phyloP scores from a whole-genome alignment of 2,329 filamentous ascomycete species.

The Coniochaeta pulveracea region DNA sequence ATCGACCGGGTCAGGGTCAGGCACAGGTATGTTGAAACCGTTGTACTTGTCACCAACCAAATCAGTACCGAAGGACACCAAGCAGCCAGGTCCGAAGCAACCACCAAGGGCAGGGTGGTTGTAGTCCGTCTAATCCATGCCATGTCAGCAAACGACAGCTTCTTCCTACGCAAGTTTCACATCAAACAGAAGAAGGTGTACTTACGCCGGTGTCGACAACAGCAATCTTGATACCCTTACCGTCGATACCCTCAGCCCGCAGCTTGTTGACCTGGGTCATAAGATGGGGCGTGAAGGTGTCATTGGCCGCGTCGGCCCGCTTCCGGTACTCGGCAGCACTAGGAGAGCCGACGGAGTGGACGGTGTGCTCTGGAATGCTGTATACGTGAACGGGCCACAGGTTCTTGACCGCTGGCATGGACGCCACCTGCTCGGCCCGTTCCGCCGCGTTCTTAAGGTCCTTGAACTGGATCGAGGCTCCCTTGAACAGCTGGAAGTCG shows the following conservation, averaged over 20 bases:
- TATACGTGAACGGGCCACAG: constrained; percentile 36
- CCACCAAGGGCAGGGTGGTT: constrained; percentile 51
- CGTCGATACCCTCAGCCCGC: constrained; percentile 32
- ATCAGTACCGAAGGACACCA: constrained; percentile 46
- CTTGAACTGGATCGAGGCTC: constrained; percentile 40
- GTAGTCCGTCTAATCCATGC: constrained; percentile 39
- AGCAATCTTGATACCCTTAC: constrained; percentile 40
- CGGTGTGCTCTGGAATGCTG: constrained; percentile 28
- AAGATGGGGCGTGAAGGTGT: constrained; percentile 36
- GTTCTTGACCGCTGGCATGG: constrained; percentile 32
- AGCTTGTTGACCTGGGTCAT: constrained; percentile 47
- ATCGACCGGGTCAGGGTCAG: constrained; percentile 40
- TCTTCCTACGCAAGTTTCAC: too few species aligned
- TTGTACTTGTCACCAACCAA: constrained; percentile 44
- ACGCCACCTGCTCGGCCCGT: constrained; percentile 26
- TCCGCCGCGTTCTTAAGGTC: constrained; percentile 31
- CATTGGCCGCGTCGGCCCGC: constrained; percentile 20
- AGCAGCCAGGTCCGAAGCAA: constrained; percentile 47
- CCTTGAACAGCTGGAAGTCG: constrained; percentile 40
- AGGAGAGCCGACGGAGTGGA: constrained; percentile 30
- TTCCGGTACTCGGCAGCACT: constrained; percentile 16
- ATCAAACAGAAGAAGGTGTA: too few species aligned
- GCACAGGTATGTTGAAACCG: constrained; percentile 24
- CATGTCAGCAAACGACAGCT: constrained; percentile 8
- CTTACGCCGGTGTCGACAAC: constrained; percentile 43